These are phyloP conservation scores for Fusarium piperis DNA, from an alignment of 2,329 filamentous ascomycete genomes.

Conservation along the genomic window DNA sequence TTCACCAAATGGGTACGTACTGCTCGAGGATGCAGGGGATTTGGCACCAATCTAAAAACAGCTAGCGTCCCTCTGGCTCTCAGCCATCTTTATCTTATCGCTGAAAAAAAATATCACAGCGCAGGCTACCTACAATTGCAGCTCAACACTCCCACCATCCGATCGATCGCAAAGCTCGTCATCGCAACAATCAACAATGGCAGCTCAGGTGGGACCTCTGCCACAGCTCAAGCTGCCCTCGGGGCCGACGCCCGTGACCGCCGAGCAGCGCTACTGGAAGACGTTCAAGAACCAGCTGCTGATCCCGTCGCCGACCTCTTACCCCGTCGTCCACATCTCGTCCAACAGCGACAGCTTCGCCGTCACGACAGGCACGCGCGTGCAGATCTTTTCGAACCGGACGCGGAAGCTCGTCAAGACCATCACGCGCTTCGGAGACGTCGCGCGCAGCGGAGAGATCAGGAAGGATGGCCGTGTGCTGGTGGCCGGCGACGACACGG, in stretches of 20 bases:
- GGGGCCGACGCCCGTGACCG: conserved; percentile 83
- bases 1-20: neutral
- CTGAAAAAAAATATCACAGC: conserved; percentile 43
- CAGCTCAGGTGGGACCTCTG: conserved; percentile 83
- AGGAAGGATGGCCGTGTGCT: conserved; percentile 88
- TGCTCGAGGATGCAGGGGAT: neutral
- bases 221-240: conserved; percentile 84
- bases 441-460: conserved; percentile 89
- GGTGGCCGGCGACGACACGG: conserved; percentile 90
- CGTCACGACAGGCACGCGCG: conserved; percentile 91
- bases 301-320: conserved; percentile 89
- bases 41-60: neutral
- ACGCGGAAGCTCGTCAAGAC: conserved; percentile 93
- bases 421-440: conserved; percentile 91
- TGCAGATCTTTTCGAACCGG: conserved; percentile 93
- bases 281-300: conserved; percentile 92
- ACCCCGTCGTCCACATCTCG: conserved; percentile 90
- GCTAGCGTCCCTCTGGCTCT: conserved; percentile 11
- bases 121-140: neutral
- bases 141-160: conserved; percentile 11
- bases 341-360: conserved; percentile 82
- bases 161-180: conserved; percentile 21
- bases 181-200: conserved; percentile 66
- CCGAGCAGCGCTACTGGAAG: conserved; percentile 96
- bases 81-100: conserved; percentile 42